A percentile compares a stretch with the other conserved stretches of the same genome.
These are phyloP conservation scores for Drosera spatulata DNA, from an alignment of 179 eudicot genomes.

Conservation along the genomic window DNA sequence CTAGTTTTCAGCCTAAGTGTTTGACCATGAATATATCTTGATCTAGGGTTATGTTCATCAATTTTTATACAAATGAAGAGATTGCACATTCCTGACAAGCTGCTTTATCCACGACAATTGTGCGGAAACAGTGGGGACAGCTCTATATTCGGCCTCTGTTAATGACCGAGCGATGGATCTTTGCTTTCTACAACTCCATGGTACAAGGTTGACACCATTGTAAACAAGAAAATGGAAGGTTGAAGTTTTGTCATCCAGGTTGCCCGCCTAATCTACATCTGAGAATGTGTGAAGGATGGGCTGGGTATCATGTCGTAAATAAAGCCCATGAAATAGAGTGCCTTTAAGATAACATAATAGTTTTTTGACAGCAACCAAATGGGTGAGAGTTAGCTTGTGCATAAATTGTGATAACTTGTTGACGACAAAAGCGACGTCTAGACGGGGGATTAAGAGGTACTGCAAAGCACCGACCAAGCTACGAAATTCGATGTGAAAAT, in stretches of 20 bases:
- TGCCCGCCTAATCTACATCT: constrained; percentile 5
- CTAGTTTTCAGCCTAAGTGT: too few species aligned
- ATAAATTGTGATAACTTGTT: constrained; percentile 3
- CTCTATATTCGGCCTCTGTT: background rate
- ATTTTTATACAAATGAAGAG: too few species aligned
- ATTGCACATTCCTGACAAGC: too few species aligned
- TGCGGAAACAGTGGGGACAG: too few species aligned
- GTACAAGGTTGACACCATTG: background rate
- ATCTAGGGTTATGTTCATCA: too few species aligned
- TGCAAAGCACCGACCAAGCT: constrained; percentile 1
- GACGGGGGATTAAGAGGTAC: background rate
- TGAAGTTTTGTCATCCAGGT: background rate
- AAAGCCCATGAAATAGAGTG: background rate
- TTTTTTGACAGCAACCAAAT: background rate
- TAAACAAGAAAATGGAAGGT: background rate
- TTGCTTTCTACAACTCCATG: background rate
- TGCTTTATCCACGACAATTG: too few species aligned
- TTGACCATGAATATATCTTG: too few species aligned
- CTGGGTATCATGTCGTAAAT: background rate
- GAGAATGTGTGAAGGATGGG: background rate
- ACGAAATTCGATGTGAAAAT: too few species aligned
- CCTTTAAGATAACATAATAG: background rate
- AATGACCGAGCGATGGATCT: background rate
- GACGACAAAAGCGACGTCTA: background rate
- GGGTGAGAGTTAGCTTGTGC: background rate